A percentile compares a stretch with the other conserved stretches of the same genome.
These are phyloP conservation scores for Hermanozyma aechmeae DNA, from an alignment of 805 yeast species.

Conservation along the genomic window DNA sequence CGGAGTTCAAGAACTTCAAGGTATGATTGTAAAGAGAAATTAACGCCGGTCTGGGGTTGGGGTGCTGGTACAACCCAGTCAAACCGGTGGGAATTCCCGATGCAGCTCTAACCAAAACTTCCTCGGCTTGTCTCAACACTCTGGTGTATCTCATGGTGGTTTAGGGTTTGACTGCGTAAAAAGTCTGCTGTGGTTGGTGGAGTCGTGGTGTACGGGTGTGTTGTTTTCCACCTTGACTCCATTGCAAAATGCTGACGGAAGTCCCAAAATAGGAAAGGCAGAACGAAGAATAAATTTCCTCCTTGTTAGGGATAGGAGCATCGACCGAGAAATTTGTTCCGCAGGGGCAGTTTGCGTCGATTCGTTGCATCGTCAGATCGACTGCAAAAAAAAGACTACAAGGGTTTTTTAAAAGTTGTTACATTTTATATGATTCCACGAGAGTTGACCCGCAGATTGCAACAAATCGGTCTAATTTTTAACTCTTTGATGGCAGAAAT, in stretches of 20 bases:
- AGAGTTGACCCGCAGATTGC: too few relatives aligned
- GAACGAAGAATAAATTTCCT: too few relatives aligned
- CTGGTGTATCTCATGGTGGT: conserved; percentile 30
- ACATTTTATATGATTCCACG: too few relatives aligned
- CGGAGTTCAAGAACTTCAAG: conserved; percentile 42
- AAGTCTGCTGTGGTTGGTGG: conserved; percentile 4
- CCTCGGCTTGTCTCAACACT: conserved; percentile 34
- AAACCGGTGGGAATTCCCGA: conserved; percentile 73
- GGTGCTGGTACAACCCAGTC: conserved; percentile 71
- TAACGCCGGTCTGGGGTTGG: conserved; percentile 76
- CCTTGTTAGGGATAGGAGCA: conserved; percentile 2
- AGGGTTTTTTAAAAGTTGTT: too few relatives aligned
- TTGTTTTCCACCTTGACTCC: background rate
- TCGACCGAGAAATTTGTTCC: too few relatives aligned
- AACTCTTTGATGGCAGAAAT: conserved; percentile 4
- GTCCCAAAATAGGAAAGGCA: background rate
- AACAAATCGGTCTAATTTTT: too few relatives aligned
- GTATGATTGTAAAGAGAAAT: conserved; percentile 65
- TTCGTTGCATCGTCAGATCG: too few relatives aligned
- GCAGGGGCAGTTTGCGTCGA: too few relatives aligned
- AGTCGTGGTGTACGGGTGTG: conserved; percentile 10
- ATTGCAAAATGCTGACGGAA: background rate
- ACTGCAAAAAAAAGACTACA: too few relatives aligned
- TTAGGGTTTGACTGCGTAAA: too few relatives aligned
- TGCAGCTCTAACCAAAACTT: conserved; percentile 49